phyloP scores from a whole-genome alignment of 2,329 filamentous ascomycete genomes.

The Davidsoniella virescens region DNA sequence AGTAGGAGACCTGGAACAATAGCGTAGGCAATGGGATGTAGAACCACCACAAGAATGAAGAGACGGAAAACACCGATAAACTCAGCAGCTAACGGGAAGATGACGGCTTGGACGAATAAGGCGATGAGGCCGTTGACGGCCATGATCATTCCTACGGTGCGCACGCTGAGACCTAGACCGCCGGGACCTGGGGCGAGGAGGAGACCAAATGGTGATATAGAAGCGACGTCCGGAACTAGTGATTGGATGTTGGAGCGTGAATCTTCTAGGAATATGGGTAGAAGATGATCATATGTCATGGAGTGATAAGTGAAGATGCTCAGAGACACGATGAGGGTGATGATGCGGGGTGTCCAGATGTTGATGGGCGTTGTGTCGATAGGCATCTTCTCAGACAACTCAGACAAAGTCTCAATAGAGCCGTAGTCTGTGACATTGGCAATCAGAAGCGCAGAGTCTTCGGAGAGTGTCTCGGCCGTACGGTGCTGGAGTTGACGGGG shows the following conservation, averaged over 20 bases:
- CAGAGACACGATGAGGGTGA: conserved; percentile 53
- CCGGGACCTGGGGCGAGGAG: conserved; percentile 29
- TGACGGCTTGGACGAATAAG: conserved; percentile 40
- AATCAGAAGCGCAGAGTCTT: conserved; percentile 56
- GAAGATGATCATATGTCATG: conserved; percentile 84
- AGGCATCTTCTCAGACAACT: conserved; percentile 20
- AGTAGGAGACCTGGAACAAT: conserved; percentile 42
- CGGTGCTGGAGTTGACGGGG: conserved; percentile 21
- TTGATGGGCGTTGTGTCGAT: conserved; percentile 1
- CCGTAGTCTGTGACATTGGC: conserved; percentile 52
- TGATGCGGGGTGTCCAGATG: conserved; percentile 13
- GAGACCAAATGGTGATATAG: conserved; percentile 13
- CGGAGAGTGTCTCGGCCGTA: conserved; percentile 31
- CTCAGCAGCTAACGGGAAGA: conserved; percentile 44
- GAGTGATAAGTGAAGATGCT: conserved; percentile 89
- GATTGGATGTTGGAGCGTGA: conserved; percentile 32
- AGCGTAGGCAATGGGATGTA: conserved; percentile 46
- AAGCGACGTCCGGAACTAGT: conserved; percentile 17
- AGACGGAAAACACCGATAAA: conserved; percentile 42
- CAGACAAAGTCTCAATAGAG: conserved; percentile 38
- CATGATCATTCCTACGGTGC: conserved; percentile 45
- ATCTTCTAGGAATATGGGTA: conserved; percentile 88
- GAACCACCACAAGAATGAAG: conserved; percentile 39
- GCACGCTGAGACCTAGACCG: conserved; percentile 45
- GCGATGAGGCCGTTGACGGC: conserved; percentile 43